Base-by-base conservation (phyloP, 441 rosid genomes). In the Pelargonium myrrhifolium region DNA sequence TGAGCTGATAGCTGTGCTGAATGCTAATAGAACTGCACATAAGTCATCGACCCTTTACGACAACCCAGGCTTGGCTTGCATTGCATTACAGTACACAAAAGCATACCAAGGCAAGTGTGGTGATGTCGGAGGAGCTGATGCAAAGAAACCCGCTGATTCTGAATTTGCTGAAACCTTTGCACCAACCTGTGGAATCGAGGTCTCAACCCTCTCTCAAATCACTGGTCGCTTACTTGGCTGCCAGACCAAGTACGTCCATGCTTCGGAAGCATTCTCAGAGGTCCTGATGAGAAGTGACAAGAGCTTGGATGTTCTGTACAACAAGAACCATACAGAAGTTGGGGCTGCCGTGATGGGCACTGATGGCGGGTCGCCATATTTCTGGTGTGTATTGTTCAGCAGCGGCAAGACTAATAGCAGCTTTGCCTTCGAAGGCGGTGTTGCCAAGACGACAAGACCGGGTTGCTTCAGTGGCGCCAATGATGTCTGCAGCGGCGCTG, bases 381-480 rank as follows among this genome's bases (percentile, higher is more conserved):
- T 88, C 79, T 88, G 92, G 92, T 84, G 95, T 66, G 86, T 86
- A 47, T 67, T 88, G 79, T 86, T 88, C 80, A 85, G 95, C 77
- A 85, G 75, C 40, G 92, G 92, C 15, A 82, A 71, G 70, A 26
- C 18, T 8, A 86, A 85, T 61, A 72, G 82, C 42, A 86, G 95
- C 83, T 86, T 83, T 72, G 75, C 76, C 65, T 53, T 71, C 0
- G 83, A 82, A 66, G 85, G 74, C 37, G 89, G 92, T 11, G 86
- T 62, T 53, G 82, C 88, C 35, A 88, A 85, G 82, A 66, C 79
- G 60, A 39, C 85, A 37, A 76, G 53, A 64, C 84, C 88, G 0
- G 92, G 95, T 0, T 88, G 95, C 82, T 88, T 83, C 47, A 88
- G 95, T 26, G 95, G 95, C 20, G 85, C 88, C 66, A 83, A 85